Conservation (phyloP, 148 eudicot species). For the Rhododendron mucronatum region DNA sequence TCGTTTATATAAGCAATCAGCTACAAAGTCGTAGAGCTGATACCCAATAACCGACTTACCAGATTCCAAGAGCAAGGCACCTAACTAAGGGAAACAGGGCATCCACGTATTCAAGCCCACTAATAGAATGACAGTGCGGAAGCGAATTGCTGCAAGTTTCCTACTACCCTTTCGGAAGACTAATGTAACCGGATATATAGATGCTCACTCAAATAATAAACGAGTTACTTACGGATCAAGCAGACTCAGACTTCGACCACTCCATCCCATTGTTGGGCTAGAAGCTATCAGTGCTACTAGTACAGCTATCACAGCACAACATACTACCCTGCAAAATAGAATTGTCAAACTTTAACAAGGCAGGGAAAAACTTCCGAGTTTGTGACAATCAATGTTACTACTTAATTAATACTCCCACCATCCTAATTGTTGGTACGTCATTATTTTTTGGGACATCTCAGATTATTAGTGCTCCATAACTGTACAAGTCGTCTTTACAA, state of each 20-base stretch:
- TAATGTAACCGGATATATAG: not conserved
- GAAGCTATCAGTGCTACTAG: constrained; percentile 87
- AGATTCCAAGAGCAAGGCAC: not conserved
- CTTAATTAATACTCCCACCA: not conserved
- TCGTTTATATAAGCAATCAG: not conserved
- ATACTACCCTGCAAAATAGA: constrained; percentile 58
- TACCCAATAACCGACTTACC: not conserved
- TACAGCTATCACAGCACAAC: constrained; percentile 70
- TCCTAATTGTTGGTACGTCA: not conserved
- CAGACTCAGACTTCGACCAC: constrained; percentile 94
- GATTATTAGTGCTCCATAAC: not conserved
- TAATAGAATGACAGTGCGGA: not conserved
- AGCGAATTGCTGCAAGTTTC: not conserved
- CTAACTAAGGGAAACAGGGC: not conserved
- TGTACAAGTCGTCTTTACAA: not conserved
- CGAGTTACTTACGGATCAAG: constrained; percentile 83
- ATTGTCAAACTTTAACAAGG: constrained; percentile 8
- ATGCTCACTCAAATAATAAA: not conserved
- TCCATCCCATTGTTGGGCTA: constrained; percentile 98
- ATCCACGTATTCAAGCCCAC: not conserved
- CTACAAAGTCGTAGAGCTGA: not conserved
- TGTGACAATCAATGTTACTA: not conserved
- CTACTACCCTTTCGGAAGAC: not conserved
- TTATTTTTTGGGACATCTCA: not conserved
- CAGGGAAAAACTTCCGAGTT: constrained; percentile 1